Percentiles rank a stretch among this genome's conserved stretches.
phyloP scores from a whole-genome alignment of 805 yeast genomes.

The Candida chilensis region DNA sequence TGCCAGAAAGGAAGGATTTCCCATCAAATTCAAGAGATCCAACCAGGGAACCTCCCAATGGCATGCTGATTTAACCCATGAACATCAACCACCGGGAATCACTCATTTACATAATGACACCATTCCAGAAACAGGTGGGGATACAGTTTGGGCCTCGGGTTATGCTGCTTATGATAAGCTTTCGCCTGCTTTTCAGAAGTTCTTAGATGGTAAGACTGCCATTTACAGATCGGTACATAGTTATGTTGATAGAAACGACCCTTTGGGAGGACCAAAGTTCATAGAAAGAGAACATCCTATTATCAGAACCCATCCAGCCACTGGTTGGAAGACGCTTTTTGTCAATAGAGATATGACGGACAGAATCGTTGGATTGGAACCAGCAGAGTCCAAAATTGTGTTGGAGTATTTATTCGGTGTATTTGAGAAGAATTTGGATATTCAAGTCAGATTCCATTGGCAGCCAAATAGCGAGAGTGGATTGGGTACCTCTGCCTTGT shows the following conservation, averaged over 20 bases:
- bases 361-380: conserved; percentile 42
- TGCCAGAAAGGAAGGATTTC: conserved; percentile 13
- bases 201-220: conserved; percentile 34
- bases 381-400: conserved; percentile 39
- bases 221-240: conserved; percentile 30
- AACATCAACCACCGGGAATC: conserved; percentile 46
- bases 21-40: conserved; percentile 13
- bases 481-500: conserved; percentile 41
- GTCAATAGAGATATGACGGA: conserved; percentile 43
- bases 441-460: conserved; percentile 49
- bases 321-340: conserved; percentile 52
- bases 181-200: conserved; percentile 36
- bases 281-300: conserved; percentile 52
- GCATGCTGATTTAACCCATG: conserved; percentile 51
- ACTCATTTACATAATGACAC: conserved; percentile 46
- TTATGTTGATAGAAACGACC: conserved; percentile 31
- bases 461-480: conserved; percentile 25
- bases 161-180: conserved; percentile 45
- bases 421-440: conserved; percentile 42
- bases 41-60: conserved; percentile 20
- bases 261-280: conserved; percentile 35
- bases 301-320: conserved; percentile 56
- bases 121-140: conserved; percentile 42
- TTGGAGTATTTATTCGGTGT: conserved; percentile 35
- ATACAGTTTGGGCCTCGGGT: conserved; percentile 44